Evolutionary conservation across 768 basidiomycete species (phyloP).

Genomic region (Boletus coccyginus): DNA sequence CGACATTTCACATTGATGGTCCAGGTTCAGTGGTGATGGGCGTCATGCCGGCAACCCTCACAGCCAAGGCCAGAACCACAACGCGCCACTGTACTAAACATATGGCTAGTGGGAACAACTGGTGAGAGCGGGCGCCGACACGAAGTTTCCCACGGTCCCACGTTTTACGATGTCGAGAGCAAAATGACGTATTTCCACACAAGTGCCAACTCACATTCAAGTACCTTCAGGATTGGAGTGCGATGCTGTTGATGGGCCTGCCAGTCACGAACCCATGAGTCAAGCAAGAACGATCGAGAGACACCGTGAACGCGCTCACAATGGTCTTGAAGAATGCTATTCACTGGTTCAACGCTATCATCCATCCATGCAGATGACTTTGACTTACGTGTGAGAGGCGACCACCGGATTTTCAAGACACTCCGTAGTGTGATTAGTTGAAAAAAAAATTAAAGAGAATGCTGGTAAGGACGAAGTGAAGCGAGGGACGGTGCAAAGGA

Average conservation of each 20-base stretch:
- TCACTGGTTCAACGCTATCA: constrained; percentile 2
- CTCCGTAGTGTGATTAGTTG: constrained; percentile 19
- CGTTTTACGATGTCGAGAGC: constrained; percentile 37
- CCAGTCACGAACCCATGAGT: constrained; percentile 1
- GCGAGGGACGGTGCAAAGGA: constrained; percentile 35
- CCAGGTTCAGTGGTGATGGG: constrained; percentile 4
- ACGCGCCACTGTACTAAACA: not conserved
- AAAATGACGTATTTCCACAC: constrained; percentile 27
- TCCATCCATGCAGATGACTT: not conserved
- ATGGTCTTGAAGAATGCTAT: constrained; percentile 9
- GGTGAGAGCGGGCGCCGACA: constrained; percentile 7
- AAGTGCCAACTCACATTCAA: constrained; percentile 22
- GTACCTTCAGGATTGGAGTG: not conserved
- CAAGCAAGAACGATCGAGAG: constrained; percentile 2
- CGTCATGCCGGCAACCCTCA: constrained; percentile 21
- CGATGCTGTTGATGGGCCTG: constrained; percentile 3
- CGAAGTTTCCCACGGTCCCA: constrained; percentile 38
- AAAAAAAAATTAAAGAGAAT: constrained; percentile 10
- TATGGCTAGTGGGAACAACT: constrained; percentile 2
- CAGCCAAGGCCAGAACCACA: constrained; percentile 5
- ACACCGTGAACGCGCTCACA: constrained; percentile 11
- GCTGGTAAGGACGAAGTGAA: constrained; percentile 18
- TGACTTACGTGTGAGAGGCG: constrained; percentile 18
- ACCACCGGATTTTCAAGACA: constrained; percentile 10
- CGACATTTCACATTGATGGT: constrained; percentile 13